Percentiles rank a stretch among this genome's conserved stretches.
Conservation (phyloP, 2,329 filamentous ascomycete genomes). For the Juglanconis juglandina region DNA sequence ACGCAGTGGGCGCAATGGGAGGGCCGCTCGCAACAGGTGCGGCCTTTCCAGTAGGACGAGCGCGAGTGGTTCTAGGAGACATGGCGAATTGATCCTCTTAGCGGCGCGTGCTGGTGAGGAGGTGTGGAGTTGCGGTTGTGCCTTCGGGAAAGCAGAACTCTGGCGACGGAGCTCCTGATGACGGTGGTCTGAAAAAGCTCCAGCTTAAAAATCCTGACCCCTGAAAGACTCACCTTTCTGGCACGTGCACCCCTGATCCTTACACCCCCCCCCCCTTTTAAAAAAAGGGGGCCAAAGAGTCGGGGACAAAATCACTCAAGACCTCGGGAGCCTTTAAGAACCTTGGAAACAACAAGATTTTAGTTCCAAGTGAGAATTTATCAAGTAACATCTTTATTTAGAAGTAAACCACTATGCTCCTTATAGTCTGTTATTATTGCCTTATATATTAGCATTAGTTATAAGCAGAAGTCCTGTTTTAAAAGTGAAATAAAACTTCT, state of each 20-base stretch:
- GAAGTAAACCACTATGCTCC: too few relatives aligned
- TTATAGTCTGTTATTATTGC: too few relatives aligned
- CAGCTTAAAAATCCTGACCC: neutral
- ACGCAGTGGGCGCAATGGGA: slow-evolving; percentile 4
- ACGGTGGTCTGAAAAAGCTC: neutral
- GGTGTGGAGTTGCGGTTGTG: neutral
- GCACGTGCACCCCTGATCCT: neutral
- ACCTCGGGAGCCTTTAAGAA: too few relatives aligned
- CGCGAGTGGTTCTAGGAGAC: slow-evolving; percentile 13
- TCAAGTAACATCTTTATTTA: too few relatives aligned
- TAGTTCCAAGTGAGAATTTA: too few relatives aligned
- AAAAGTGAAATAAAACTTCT: too few relatives aligned
- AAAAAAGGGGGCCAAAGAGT: too few relatives aligned
- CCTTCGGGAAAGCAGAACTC: neutral
- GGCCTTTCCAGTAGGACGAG: slow-evolving; percentile 10
- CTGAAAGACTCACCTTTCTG: neutral
- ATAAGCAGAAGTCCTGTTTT: too few relatives aligned
- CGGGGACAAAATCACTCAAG: too few relatives aligned
- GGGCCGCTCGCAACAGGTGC: slow-evolving; percentile 11
- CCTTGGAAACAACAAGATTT: too few relatives aligned
- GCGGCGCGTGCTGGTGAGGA: neutral
- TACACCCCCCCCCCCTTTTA: neutral
- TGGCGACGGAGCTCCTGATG: neutral
- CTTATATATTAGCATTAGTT: too few relatives aligned
- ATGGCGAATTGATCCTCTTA: slow-evolving; percentile 5